Evolutionary conservation across 306 rosid species (phyloP).

Genomic region (Trifolium subterraneum): DNA sequence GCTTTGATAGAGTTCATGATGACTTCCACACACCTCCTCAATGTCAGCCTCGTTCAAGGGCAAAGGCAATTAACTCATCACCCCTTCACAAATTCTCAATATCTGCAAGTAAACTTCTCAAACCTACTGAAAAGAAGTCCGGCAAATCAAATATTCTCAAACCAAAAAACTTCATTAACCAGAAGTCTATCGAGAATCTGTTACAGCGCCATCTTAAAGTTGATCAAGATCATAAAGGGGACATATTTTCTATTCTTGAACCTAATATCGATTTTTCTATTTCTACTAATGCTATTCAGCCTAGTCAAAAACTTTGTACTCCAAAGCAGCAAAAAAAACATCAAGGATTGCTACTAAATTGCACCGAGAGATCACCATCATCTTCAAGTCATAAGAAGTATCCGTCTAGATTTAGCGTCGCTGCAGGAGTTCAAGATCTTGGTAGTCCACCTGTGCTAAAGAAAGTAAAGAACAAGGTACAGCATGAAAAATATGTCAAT

Average conservation of each 20-base stretch:
- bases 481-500: slow-evolving; percentile 83
- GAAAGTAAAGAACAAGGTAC: slow-evolving; percentile 66
- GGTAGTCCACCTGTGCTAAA: slow-evolving; percentile 83
- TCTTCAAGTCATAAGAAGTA: slow-evolving; percentile 54
- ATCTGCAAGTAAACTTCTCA: slow-evolving; percentile 75
- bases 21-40: slow-evolving; percentile 73
- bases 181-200: slow-evolving; percentile 59
- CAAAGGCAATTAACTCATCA: slow-evolving; percentile 55
- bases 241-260: slow-evolving; percentile 83
- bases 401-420: slow-evolving; percentile 61
- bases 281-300: slow-evolving; percentile 47
- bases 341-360: slow-evolving; percentile 45
- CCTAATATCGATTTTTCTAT: slow-evolving; percentile 55
- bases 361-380: slow-evolving; percentile 52
- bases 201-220: slow-evolving; percentile 48
- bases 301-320: slow-evolving; percentile 52
- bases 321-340: slow-evolving; percentile 56
- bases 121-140: slow-evolving; percentile 43
- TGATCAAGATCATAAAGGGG: slow-evolving; percentile 58
- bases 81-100: slow-evolving; percentile 56
- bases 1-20: slow-evolving; percentile 77
- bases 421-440: slow-evolving; percentile 44
- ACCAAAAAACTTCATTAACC: slow-evolving; percentile 54
- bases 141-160: slow-evolving; percentile 49
- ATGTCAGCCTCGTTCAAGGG: slow-evolving; percentile 62